Evolutionary conservation across 2,329 filamentous ascomycete species (phyloP).

Genomic region (Trichoderma oligosporum): DNA sequence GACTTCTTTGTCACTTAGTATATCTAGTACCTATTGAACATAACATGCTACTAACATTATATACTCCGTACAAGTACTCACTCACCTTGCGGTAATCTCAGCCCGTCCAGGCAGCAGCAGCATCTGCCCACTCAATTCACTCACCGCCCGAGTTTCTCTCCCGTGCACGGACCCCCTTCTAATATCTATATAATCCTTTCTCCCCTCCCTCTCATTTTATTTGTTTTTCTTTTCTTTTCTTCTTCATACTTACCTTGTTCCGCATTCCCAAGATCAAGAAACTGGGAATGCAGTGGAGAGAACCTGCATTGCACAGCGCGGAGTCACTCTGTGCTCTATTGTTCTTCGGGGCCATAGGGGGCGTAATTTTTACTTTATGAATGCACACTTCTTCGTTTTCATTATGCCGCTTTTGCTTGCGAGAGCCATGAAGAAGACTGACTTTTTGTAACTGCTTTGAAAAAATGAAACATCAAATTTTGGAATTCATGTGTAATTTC

Average conservation of each 20-base stretch:
- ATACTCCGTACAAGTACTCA: no score
- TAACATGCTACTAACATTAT: no score
- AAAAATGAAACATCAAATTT: no score
- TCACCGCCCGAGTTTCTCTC: slow-evolving; percentile 20
- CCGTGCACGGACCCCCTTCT: slow-evolving; percentile 12
- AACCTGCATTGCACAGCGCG: slow-evolving; percentile 53
- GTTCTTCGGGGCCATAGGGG: slow-evolving; percentile 49
- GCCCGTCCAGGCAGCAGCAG: slow-evolving; percentile 7
- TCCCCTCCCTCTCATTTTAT: neutral
- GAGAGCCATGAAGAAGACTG: slow-evolving; percentile 45
- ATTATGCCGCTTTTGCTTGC: slow-evolving; percentile 38
- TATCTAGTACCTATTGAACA: no score
- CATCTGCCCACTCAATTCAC: neutral
- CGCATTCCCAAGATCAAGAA: slow-evolving; percentile 42
- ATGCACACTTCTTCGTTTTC: slow-evolving; percentile 44
- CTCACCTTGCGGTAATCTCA: neutral
- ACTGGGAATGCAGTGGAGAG: slow-evolving; percentile 37
- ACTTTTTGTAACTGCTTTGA: no score
- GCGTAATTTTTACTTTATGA: slow-evolving; percentile 48
- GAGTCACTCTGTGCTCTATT: slow-evolving; percentile 44
- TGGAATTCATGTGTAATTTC: no score
- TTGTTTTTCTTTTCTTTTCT: slow-evolving; percentile 31
- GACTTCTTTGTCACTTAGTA: no score
- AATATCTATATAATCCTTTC: slow-evolving; percentile 13
- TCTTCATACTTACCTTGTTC: slow-evolving; percentile 53